These are phyloP conservation scores for Pseudomonodictys pantanalensis DNA, from an alignment of 495 filamentous ascomycete genomes.

Conservation along the genomic window DNA sequence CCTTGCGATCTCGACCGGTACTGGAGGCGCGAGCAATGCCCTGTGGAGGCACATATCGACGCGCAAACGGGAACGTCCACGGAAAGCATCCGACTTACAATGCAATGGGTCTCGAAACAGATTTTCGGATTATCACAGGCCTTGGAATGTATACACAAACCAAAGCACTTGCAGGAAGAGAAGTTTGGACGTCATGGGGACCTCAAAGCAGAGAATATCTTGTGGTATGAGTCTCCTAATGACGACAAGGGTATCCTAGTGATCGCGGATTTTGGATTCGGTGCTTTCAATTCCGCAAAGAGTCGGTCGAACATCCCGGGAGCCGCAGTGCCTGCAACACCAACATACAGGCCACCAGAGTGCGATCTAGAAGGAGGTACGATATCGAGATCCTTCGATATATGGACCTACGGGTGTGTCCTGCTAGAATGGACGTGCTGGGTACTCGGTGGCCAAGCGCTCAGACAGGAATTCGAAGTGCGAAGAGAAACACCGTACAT, in stretches of 20 bases:
- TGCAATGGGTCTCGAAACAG: background rate
- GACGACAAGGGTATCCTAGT: background rate
- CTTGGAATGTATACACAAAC: background rate
- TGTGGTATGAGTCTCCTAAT: background rate
- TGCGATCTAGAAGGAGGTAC: slow-evolving; percentile 9
- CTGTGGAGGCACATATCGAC: background rate
- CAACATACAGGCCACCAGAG: slow-evolving; percentile 8
- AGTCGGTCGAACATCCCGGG: slow-evolving; percentile 2
- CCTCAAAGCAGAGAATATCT: slow-evolving; percentile 1
- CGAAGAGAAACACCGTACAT: background rate
- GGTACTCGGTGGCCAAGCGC: slow-evolving; percentile 23
- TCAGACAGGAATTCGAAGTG: background rate
- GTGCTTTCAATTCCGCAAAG: background rate
- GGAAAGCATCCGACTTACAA: too few relatives aligned
- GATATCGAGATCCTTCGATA: slow-evolving; percentile 27
- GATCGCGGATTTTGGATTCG: background rate
- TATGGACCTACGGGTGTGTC: slow-evolving; percentile 39
- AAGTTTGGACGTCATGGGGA: background rate
- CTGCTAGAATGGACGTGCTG: slow-evolving; percentile 33
- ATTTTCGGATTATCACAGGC: background rate
- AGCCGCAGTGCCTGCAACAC: background rate
- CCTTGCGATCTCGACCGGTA: slow-evolving; percentile 2
- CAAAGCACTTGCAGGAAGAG: background rate
- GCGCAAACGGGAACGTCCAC: too few relatives aligned
- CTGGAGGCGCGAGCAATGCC: background rate